Base-by-base conservation (phyloP, 1,139 yeast species). In the Saccharomyces hybrid region DNA sequence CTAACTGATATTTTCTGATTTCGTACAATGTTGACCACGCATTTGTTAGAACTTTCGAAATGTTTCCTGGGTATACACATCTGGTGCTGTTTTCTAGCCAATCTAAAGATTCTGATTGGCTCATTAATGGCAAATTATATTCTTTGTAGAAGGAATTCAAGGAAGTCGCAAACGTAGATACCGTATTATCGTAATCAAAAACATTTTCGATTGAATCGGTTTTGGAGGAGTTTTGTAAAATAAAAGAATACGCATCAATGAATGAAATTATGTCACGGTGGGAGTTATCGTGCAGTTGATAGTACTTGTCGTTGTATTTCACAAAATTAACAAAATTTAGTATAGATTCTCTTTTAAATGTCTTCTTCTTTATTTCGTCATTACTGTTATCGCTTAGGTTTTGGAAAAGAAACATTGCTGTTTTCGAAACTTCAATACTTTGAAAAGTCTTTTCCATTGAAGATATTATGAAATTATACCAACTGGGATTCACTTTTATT, bases 401-500 rank as follows among this genome's bases (percentile, higher is more conserved):
- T 31, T 56, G 55, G 53, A 60, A 58, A 52, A 59, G 62, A 5
- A 61, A 28, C 61, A 67, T 60, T 8, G 70, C 67, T 9, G 69
- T 48, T 48, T 62, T 64, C 2, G 70, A 56, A n/a, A 68, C 62
- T 9, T 50, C 50, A 19, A 58, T 60, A 52, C 69, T 67, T 56
- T 68, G 73, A 52, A 70, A 70, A 1, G 71, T 68, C 46, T 58
- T 60, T 28, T 58, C 61, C 59, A 67, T 62, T 7, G 70, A 61
- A 5, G 56, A 49, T 16, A 63, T 56, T 16, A 70, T 58, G 29
- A 69, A 60, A 4, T 50, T 31, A 23, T 63, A 55, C 73, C 73
- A 70, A 7, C 62, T 54, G 53, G 27, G 13, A 56, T 58, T 25
- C 49, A 47, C 5, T 42, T 49, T 5, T 29, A 50, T 23, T 23